Evolutionary conservation across 257 asterid genomes (phyloP), one percentile per base, ranked within the genome.

Genomic region (Nicotiana knightiana): DNA sequence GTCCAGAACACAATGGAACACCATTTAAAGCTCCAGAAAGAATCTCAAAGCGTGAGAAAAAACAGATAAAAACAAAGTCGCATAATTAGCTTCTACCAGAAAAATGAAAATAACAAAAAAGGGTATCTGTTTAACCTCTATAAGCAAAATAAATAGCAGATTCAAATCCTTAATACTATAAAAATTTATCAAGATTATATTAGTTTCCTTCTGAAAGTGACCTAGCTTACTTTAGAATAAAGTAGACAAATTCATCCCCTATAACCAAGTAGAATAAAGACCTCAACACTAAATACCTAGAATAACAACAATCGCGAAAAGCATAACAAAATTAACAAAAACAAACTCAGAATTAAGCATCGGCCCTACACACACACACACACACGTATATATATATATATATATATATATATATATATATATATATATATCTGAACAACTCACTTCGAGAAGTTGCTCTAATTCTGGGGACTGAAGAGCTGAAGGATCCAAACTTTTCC

Each of bases 361-460:
- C 61, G 16, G 17, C 4, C 61, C 18, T 18, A 16, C 58, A 4
- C 58, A 57, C 8, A 54, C 8, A 28, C 30, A 28, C 30, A 28
- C 30, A 28, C 30, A 28, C 30, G 1, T 1, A 28, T 28, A 28
- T 28, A 28, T 28, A 28, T 28, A 28, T 28, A 28, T 28, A 28
- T 28, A 28, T 28, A 28, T 28, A 28, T 28, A 28, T 28, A 28
- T 28, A 28, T 28, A 28, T 28, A 28, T 28, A 28, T 28, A 28
- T 28, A 28, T 28, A 28, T 28, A 21, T 21, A 21, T 21, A 21
- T 21, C 24, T 21, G 67, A 71, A 46, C 46, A 18, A 75, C 89
- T 82, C 85, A 93, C 97, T 8, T 46, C 67, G 46, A 93, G 85
- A 76, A 91, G 84, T 0, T 87, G 82, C 88, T 91, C 90, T 84